Conservation (phyloP, 2,329 filamentous ascomycete species). For the Beauveria sp. region DNA sequence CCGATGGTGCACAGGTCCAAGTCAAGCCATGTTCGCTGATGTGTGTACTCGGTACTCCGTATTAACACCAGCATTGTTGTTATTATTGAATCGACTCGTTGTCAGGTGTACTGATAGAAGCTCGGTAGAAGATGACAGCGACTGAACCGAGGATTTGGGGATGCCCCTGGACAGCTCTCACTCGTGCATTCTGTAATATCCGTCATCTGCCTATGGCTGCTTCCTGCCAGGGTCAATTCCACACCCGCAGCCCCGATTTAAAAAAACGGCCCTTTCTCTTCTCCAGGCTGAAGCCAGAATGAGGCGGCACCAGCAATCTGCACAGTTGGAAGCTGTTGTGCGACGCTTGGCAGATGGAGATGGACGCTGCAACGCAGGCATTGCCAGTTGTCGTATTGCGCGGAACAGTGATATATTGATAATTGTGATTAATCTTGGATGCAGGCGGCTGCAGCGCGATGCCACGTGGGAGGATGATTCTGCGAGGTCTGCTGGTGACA, state of each 20-base stretch:
- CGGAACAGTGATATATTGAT: background rate
- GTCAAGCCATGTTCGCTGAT: background rate
- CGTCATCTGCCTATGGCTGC: background rate
- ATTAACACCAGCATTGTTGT: background rate
- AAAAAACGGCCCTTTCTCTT: constrained; percentile 5
- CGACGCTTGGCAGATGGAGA: background rate
- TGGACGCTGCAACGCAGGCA: background rate
- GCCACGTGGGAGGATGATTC: background rate
- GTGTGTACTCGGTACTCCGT: background rate
- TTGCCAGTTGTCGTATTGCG: background rate
- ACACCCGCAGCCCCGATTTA: background rate
- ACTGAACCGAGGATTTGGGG: background rate
- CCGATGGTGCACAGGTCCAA: background rate
- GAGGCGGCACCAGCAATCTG: background rate
- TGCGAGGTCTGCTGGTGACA: background rate
- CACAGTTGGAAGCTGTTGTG: background rate
- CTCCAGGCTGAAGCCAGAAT: constrained; percentile 1
- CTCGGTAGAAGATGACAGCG: background rate
- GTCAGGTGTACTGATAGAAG: background rate
- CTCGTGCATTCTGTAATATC: background rate
- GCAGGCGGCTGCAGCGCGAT: background rate
- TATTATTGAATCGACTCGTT: background rate
- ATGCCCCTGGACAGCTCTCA: background rate
- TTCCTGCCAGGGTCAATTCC: background rate
- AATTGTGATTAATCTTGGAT: background rate